Conservation (phyloP, 257 asterid species). For the Solanum ahanhuiri region DNA sequence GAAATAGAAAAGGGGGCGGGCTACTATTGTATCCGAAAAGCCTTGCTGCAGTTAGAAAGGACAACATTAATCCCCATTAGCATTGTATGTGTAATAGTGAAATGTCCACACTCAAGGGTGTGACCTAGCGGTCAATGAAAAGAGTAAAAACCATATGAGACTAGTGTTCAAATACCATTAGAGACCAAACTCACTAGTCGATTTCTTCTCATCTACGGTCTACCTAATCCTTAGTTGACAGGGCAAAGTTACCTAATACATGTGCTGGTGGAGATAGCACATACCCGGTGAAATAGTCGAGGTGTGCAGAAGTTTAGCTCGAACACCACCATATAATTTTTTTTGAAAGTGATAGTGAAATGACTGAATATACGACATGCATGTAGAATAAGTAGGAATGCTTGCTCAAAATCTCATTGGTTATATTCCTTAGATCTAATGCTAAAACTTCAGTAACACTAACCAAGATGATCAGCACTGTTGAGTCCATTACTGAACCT, state of each 20-base stretch:
- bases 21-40: constrained; percentile 54
- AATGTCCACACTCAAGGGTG: not conserved
- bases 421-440: not conserved
- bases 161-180: not conserved
- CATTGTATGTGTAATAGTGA: not conserved
- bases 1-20: constrained; percentile 51
- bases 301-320: not conserved
- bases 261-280: not conserved
- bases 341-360: not conserved
- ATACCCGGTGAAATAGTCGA: not conserved
- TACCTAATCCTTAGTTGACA: not conserved
- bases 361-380: not conserved
- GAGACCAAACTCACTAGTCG: not conserved
- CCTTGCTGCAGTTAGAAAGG: constrained; percentile 35
- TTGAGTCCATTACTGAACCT: constrained; percentile 78
- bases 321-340: not conserved
- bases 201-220: not conserved
- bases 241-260: not conserved
- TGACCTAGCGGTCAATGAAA: not conserved
- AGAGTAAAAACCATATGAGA: not conserved
- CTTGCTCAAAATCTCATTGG: not conserved
- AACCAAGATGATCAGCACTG: constrained; percentile 57
- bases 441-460: not conserved
- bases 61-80: not conserved
- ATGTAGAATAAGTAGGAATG: not conserved